Base-by-base conservation (phyloP, 495 filamentous ascomycete species). In the Aspergillus steynii region DNA sequence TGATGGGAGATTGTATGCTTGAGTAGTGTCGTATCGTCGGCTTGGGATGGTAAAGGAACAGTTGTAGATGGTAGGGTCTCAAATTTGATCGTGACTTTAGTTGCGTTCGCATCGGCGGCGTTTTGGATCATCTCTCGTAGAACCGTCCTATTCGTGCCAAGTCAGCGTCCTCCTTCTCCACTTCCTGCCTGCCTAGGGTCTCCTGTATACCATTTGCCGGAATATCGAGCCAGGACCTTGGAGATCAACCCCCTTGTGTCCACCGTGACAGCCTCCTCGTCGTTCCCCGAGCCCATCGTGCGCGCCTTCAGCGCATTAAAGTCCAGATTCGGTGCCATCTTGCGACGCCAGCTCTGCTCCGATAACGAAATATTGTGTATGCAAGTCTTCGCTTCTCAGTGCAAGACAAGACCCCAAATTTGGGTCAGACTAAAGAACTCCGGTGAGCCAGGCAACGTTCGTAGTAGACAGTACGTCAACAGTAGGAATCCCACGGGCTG, bases 241-340 rank as follows among this genome's bases (percentile, higher is more conserved):
- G 97, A 96, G 61, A 99, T 97, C 65, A 99, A 78, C 31, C 93
- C 96, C 66, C 96, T 81, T 28, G 95, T 99, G 69, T 99, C 96
- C 58, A 98, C 96, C 0, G 96, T 99, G 42, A 99, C 96, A n/a
- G 95, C 96, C 71, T 97, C 93, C 68, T 97, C 95, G 60, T 95
- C 91, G 53, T 90, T 88, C 31, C 91, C 89, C 49, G 92, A 88
- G 49, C 83, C 86, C 81, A 99, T 83, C 15, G 95, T 93, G 69
- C 90, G 90, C 56, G 92, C 91, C 62, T 90, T 88, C 51, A 99
- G 82, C 63, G 87, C 86, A 68, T 88, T 88, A 69, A 90, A 96
- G 73, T 96, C 92, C 69, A 93, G 83, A 5, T 74, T 75, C 47
- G 74, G 62, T 46, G 81, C 77, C 84, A 96, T 80, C 37, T 42